Base-by-base conservation (phyloP, 2,329 filamentous ascomycete species). In the Ceratocystis papillata region DNA sequence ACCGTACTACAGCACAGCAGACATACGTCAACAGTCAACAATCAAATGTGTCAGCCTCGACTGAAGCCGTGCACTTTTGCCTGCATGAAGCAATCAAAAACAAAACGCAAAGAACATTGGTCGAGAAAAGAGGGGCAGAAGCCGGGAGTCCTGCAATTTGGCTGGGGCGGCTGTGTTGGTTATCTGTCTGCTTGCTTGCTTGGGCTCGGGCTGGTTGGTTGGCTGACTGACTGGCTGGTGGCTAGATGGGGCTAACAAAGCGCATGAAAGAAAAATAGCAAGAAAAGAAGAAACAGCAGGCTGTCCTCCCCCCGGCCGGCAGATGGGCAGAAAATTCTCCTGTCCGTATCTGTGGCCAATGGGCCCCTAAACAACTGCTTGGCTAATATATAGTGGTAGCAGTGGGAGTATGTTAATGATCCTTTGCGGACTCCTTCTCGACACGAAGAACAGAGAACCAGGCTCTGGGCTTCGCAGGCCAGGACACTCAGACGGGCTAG, bases 41-140 rank as follows among this genome's bases (percentile, higher is more conserved):
- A 12, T 41, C 37, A 41, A 41, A 41, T 41, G 37, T 41, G 37
- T 41, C 37, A 41, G 37, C 37, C 37, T 41, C 37, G 12, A 41
- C 37, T 41, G 37, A 41, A 41, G 37, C 37, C 37, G 37, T 41
- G 37, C 37, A 41, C 37, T 15, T 41, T 41, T 41, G 37, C 37
- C 37, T 53, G 48, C 48, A 53, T 53, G 22, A 53, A 20, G 48
- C 48, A 53, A 28, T 53, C 48, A 28, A 25, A 41, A 53, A 53
- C 48, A 53, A 53, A 25, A 25, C 48, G 22, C 22, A 53, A 28
- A 28, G 48, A 15, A 22, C 4, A 15, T 10, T 12, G 37, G 37
- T 41, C 37, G 37, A 41, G 37, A 41, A 41, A 41, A 41, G 37
- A 41, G 37, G 37, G 37, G 1, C 12, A 15, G 48, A 53, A 3